Conservation (phyloP, 2,329 filamentous ascomycete genomes). For the Cylindrodendrum hubeiense region DNA sequence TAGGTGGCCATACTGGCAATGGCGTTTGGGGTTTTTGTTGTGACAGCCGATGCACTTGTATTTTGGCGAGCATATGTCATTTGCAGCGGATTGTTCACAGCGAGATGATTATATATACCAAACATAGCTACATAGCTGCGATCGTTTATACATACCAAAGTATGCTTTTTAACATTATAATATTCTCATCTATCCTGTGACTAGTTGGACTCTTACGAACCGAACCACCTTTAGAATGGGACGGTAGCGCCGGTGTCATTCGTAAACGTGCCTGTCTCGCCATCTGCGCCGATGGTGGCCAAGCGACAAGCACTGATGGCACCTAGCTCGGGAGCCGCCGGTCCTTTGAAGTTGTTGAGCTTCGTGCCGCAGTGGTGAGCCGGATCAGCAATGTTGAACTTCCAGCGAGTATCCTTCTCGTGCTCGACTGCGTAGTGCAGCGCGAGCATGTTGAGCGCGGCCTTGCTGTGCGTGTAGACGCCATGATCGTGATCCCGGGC, state of each 20-base stretch:
- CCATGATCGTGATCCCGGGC: conserved; percentile 12
- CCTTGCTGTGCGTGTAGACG: conserved; percentile 33
- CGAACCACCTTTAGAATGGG: conserved; percentile 26
- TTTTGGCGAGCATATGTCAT: conserved; percentile 28
- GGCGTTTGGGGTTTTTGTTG: conserved; percentile 34
- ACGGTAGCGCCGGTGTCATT: conserved; percentile 18
- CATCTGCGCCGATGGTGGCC: conserved; percentile 10
- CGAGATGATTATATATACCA: conserved; percentile 33
- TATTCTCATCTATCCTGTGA: background rate
- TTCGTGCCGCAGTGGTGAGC: conserved; percentile 19
- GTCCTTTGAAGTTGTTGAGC: conserved; percentile 24
- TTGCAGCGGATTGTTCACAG: conserved; percentile 37
- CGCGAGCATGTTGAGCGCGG: conserved; percentile 34
- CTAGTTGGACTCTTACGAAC: too few relatives aligned
- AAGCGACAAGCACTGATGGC: conserved; percentile 21
- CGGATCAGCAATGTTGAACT: conserved; percentile 30
- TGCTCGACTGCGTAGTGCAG: conserved; percentile 29
- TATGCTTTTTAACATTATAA: background rate
- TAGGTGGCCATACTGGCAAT: conserved; percentile 23
- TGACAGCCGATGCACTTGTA: conserved; percentile 29
- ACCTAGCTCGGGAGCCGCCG: conserved; percentile 13
- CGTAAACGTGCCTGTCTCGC: conserved; percentile 21
- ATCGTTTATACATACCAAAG: conserved; percentile 26
- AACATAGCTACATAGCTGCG: conserved; percentile 18
- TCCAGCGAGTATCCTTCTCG: conserved; percentile 22